Evolutionary conservation across 345 rosid genomes (phyloP).

Genomic region (Firmiana major): DNA sequence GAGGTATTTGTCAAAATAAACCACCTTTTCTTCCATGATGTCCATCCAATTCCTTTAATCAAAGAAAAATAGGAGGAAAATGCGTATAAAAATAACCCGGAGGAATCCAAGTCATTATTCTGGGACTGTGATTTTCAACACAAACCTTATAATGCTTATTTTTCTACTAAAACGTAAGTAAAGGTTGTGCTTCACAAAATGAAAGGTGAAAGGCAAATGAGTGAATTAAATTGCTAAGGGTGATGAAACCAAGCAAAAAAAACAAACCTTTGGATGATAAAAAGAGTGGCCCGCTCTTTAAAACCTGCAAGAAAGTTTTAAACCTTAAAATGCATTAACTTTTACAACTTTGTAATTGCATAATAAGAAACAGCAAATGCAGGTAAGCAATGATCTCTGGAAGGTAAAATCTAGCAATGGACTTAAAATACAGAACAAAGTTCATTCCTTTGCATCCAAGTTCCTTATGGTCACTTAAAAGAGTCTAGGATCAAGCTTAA

Average conservation of each 20-base stretch:
- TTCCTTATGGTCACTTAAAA: neutral
- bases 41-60: slow-evolving; percentile 72
- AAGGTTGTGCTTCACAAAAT: neutral
- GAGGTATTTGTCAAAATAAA: slow-evolving; percentile 67
- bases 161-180: neutral
- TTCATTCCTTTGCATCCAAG: neutral
- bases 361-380: neutral
- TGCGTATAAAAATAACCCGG: neutral
- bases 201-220: neutral
- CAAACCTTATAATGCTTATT: neutral
- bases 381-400: neutral
- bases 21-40: slow-evolving; percentile 82
- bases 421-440: neutral
- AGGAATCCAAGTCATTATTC: neutral
- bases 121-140: neutral
- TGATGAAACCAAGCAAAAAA: neutral
- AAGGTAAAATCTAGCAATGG: neutral
- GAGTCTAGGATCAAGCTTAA: neutral
- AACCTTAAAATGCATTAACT: neutral
- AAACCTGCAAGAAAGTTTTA: slow-evolving; percentile 48
- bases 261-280: slow-evolving; percentile 74
- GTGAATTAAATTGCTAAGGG: neutral
- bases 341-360: neutral
- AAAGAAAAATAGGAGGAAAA: neutral
- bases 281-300: slow-evolving; percentile 81